Evolutionary conservation across 225 moss, liverwort and hornwort genomes (phyloP), one percentile per base, ranked within the genome.

Genomic region (Marchantia paleacea): DNA sequence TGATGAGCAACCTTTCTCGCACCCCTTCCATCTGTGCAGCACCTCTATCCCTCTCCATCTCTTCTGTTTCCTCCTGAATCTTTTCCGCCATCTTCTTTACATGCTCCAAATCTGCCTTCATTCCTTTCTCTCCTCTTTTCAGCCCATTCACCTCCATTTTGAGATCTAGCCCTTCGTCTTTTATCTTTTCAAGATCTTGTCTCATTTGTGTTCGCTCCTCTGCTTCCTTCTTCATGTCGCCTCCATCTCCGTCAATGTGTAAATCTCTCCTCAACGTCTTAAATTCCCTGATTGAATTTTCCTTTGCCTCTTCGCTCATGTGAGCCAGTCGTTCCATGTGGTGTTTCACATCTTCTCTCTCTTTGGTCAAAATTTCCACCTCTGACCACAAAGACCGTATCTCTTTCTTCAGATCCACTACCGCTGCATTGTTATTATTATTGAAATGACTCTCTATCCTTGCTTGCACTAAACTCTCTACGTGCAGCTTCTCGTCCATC

Each of bases 371-470:
- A 73, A 85, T 87, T 80, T 93, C 90, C 83, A 94, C 89, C 83
- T 93, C 93, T 76, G 89, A 81, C 94, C 96, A 97, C 66, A 97
- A 81, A 63, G 86, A 90, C 68, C 91, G 85, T 71, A 97, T 87
- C 80, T 97, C 94, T 84, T 91, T 91, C 85, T 90, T 90, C 84
- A 91, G 81, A 81, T 94, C 96, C 67, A 85, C 84, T 81, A 89
- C 81, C 75, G 81, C 88, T 52, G 81, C 74, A 75, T 84, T 89
- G 71, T 80, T 88, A 65, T 52, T 66, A 75, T 84, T 87, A 82
- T 85, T 76, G 28, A 90, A 72, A 76, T 91, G 89, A 86, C 84
- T 91, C 78, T 91, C 91, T 80, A 94, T 86, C 83, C 81, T 94
- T 58, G 81, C 86, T 82, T 93, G 88, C 81, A 93, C 86, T 79